Percentiles rank a stretch among this genome's conserved stretches.
Conservation (phyloP, 306 rosid genomes). For the Prunus mira region DNA sequence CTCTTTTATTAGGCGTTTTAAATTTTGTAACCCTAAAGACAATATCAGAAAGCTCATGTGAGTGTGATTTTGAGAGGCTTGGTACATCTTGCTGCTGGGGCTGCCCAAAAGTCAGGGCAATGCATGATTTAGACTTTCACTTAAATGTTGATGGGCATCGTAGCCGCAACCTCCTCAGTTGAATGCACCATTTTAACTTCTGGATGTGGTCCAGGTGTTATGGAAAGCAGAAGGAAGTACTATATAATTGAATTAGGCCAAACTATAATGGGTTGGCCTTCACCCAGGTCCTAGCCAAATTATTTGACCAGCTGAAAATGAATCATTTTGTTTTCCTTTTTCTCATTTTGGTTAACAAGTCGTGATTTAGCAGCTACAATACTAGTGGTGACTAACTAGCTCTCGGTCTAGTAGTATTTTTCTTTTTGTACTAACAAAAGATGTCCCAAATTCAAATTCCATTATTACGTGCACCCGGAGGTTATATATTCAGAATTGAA, state of each 20-base stretch:
- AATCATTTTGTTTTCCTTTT: too few relatives aligned
- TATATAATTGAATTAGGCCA: slow-evolving; percentile 9
- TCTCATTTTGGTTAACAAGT: too few relatives aligned
- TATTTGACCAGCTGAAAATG: too few relatives aligned
- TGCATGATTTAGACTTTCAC: slow-evolving; percentile 25
- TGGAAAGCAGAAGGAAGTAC: background rate
- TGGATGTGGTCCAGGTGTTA: slow-evolving; percentile 26
- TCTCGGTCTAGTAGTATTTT: too few relatives aligned
- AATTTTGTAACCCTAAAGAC: slow-evolving; percentile 28
- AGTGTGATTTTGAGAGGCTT: slow-evolving; percentile 41
- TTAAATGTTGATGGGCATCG: slow-evolving; percentile 5
- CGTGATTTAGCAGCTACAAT: too few relatives aligned
- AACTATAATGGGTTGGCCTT: slow-evolving; percentile 8
- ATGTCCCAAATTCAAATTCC: too few relatives aligned
- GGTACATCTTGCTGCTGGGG: slow-evolving; percentile 40
- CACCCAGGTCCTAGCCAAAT: background rate
- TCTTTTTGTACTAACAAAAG: too few relatives aligned
- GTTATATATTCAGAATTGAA: too few relatives aligned
- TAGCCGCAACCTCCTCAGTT: slow-evolving; percentile 4
- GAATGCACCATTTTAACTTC: slow-evolving; percentile 21
- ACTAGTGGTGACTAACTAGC: too few relatives aligned
- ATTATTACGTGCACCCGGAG: too few relatives aligned
- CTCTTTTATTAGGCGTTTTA: slow-evolving; percentile 28
- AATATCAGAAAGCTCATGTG: slow-evolving; percentile 42
- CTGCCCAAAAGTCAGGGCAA: slow-evolving; percentile 29